A percentile compares a stretch with the other conserved stretches of the same genome.
Evolutionary conservation across 106 monocot genomes (phyloP).

Genomic region (Narthecium ossifragum): DNA sequence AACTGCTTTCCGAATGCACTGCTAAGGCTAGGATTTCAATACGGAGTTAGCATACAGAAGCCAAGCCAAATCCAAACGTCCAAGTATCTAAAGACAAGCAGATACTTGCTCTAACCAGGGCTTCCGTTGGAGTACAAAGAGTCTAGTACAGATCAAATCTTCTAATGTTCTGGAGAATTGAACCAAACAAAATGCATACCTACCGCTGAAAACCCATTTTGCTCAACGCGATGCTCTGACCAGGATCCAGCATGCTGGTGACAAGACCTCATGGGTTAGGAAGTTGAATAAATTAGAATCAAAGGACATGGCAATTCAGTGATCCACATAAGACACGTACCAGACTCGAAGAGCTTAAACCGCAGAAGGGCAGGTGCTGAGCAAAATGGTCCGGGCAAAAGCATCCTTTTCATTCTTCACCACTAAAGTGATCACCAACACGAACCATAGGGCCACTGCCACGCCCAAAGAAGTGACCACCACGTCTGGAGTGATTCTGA

Average conservation of each 20-base stretch:
- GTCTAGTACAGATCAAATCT: too few species aligned
- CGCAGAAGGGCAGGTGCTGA: background rate
- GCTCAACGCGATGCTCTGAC: background rate
- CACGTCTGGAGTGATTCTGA: conserved; percentile 17
- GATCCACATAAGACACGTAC: background rate
- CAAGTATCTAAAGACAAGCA: too few species aligned
- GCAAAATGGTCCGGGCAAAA: background rate
- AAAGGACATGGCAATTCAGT: background rate
- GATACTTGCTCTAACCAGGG: background rate
- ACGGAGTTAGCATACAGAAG: too few species aligned
- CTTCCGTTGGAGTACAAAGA: background rate
- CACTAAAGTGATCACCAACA: conserved; percentile 6
- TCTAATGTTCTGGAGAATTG: background rate
- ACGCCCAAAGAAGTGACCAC: conserved; percentile 25
- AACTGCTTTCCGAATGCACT: too few species aligned
- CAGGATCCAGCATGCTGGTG: background rate
- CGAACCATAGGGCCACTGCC: conserved; percentile 5
- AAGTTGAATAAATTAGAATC: background rate
- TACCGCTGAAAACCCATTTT: background rate
- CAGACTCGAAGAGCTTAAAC: background rate
- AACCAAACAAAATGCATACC: background rate
- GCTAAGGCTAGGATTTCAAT: too few species aligned
- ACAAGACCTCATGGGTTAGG: background rate
- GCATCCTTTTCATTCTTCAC: conserved; percentile 14
- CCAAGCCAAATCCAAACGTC: too few species aligned